phyloP scores from a whole-genome alignment of 306 rosid genomes.

The Quercus mongolica region DNA sequence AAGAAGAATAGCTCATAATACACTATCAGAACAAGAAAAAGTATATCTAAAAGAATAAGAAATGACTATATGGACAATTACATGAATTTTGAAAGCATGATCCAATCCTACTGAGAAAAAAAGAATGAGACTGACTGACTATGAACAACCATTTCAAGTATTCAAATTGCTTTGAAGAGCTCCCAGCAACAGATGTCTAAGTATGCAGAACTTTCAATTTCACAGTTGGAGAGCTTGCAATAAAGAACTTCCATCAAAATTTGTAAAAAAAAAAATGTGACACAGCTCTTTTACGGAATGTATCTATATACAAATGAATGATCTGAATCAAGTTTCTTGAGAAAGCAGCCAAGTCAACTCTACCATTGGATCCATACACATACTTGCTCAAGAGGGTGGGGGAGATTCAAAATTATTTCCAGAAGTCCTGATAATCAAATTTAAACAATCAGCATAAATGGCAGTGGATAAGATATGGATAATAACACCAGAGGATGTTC shows the following conservation, averaged over 20 bases:
- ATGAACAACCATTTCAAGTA: constrained; percentile 26
- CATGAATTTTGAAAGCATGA: constrained; percentile 21
- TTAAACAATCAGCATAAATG: constrained; percentile 26
- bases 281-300: neutral
- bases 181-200: constrained; percentile 7
- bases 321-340: constrained; percentile 15
- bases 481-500: constrained; percentile 1
- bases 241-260: constrained; percentile 19
- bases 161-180: constrained; percentile 24
- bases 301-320: neutral
- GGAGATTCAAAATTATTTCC: constrained; percentile 64
- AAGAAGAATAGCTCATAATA: neutral
- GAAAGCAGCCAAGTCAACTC: constrained; percentile 16
- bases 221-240: constrained; percentile 27
- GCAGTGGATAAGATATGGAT: neutral
- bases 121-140: constrained; percentile 20
- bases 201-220: constrained; percentile 25
- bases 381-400: constrained; percentile 48
- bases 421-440: constrained; percentile 47
- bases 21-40: constrained; percentile 5
- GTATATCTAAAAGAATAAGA: constrained; percentile 16
- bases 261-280: constrained; percentile 20
- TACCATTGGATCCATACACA: constrained; percentile 7
- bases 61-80: constrained; percentile 37
- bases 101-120: constrained; percentile 20